A percentile compares a stretch with the other conserved stretches of the same genome.
Conservation (phyloP, 768 basidiomycete genomes). For the Serendipita sp. region DNA sequence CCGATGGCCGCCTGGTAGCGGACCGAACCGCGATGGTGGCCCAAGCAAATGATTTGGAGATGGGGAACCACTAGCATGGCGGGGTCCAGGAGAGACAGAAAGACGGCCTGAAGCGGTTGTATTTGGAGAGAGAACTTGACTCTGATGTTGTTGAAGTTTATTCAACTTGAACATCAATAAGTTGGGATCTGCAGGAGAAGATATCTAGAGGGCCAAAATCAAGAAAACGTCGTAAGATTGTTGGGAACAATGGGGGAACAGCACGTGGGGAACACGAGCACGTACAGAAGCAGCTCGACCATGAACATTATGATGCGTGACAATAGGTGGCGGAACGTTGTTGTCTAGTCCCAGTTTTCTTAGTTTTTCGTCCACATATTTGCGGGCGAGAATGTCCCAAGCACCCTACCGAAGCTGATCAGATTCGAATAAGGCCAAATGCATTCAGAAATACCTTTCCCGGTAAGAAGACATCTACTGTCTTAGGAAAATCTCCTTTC, state of each 20-base stretch:
- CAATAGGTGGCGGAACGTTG: constrained; percentile 36
- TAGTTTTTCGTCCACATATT: constrained; percentile 65
- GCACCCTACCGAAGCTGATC: constrained; percentile 31
- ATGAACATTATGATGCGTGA: constrained; percentile 58
- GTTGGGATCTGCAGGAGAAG: constrained; percentile 79
- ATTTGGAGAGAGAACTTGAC: constrained; percentile 16
- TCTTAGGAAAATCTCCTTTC: constrained; percentile 39
- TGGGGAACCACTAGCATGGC: constrained; percentile 33
- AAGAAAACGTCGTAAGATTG: constrained; percentile 2
- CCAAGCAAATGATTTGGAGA: constrained; percentile 16
- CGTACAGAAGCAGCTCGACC: constrained; percentile 71
- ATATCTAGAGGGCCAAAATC: constrained; percentile 38
- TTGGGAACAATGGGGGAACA: not conserved
- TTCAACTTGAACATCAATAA: constrained; percentile 69
- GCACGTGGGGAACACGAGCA: constrained; percentile 13
- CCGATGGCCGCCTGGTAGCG: constrained; percentile 33
- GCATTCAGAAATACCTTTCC: constrained; percentile 40
- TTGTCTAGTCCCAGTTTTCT: constrained; percentile 67
- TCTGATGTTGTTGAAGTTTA: constrained; percentile 62
- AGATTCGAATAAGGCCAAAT: constrained; percentile 10
- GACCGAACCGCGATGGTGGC: constrained; percentile 13
- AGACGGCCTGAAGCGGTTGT: constrained; percentile 37
- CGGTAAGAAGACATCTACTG: constrained; percentile 69
- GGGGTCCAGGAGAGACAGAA: constrained; percentile 46
- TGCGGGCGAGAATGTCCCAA: constrained; percentile 59